Percentiles rank a stretch among this genome's conserved stretches.
Conservation (phyloP, 2,329 filamentous ascomycete genomes). For the Scedosporium minutisporum region DNA sequence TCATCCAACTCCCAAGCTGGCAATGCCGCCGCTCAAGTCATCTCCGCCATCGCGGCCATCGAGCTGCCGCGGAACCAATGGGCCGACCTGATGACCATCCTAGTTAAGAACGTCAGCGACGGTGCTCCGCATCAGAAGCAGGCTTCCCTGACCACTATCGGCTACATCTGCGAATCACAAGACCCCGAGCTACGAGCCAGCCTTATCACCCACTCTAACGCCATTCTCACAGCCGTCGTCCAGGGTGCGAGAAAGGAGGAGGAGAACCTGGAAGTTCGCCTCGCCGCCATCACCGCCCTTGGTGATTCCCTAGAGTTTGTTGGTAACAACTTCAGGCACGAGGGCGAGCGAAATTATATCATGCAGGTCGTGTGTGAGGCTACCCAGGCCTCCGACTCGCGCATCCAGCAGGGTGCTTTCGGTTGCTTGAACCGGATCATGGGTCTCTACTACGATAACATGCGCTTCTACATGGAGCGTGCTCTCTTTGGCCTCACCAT, state of each 20-base stretch:
- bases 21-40: slow-evolving; percentile 85
- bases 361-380: slow-evolving; percentile 99
- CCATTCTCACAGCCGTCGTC: slow-evolving; percentile 93
- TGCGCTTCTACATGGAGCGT: slow-evolving; percentile 99
- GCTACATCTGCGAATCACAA: slow-evolving; percentile 95
- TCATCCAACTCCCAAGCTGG: slow-evolving; percentile 76
- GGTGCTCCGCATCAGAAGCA: slow-evolving; percentile 87
- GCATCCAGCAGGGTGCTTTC: slow-evolving; percentile 93
- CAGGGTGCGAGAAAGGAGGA: slow-evolving; percentile 97
- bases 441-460: slow-evolving; percentile 98
- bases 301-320: slow-evolving; percentile 97
- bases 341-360: slow-evolving; percentile 98
- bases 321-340: slow-evolving; percentile 96
- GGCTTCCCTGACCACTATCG: slow-evolving; percentile 88
- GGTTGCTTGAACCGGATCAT: slow-evolving; percentile 98
- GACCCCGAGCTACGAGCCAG: slow-evolving; percentile 76
- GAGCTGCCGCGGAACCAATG: slow-evolving; percentile 90
- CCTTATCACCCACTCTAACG: slow-evolving; percentile 82
- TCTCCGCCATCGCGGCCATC: slow-evolving; percentile 87
- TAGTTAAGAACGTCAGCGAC: slow-evolving; percentile 87
- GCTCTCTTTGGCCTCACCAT: slow-evolving; percentile 95
- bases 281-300: slow-evolving; percentile 86
- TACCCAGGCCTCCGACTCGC: slow-evolving; percentile 81
- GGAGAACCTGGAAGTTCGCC: slow-evolving; percentile 78
- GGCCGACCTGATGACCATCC: slow-evolving; percentile 76